Conservation (phyloP, 208 protist species). For the Angomonas ambiguus region DNA sequence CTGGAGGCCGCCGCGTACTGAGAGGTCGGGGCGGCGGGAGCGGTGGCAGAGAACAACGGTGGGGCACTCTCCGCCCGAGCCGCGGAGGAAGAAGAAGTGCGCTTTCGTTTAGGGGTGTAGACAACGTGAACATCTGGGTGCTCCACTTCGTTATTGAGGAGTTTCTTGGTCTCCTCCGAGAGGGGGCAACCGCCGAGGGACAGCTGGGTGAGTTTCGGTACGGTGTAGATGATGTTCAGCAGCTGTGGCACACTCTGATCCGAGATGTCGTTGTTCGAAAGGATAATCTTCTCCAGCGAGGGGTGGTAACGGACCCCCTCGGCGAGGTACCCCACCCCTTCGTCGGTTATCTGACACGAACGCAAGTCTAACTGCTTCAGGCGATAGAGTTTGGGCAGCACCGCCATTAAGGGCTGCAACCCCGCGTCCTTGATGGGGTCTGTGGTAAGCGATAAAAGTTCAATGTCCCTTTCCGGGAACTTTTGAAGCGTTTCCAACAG, state of each 20-base stretch:
- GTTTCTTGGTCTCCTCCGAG: conserved; percentile 15
- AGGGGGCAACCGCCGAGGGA: conserved; percentile 34
- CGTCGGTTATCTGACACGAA: conserved; percentile 50
- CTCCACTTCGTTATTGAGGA: conserved; percentile 22
- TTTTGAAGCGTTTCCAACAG: conserved; percentile 32
- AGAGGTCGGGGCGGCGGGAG: neutral
- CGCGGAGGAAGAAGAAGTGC: neutral
- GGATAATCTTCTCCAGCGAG: conserved; percentile 32
- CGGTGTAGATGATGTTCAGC: conserved; percentile 27
- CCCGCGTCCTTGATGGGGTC: conserved; percentile 41
- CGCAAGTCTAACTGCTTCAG: conserved; percentile 54
- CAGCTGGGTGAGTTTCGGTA: conserved; percentile 30
- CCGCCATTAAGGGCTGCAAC: conserved; percentile 21
- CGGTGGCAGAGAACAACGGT: neutral
- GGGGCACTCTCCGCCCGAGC: neutral
- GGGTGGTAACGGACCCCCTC: conserved; percentile 33
- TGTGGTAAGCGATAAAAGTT: conserved; percentile 27
- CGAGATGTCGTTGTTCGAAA: conserved; percentile 57
- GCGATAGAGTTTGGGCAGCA: conserved; percentile 49
- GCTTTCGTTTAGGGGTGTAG: neutral
- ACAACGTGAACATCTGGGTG: conserved; percentile 5
- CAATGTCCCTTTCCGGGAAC: conserved; percentile 8
- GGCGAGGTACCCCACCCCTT: conserved; percentile 19
- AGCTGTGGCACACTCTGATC: conserved; percentile 27
- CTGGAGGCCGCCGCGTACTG: neutral